Percentiles rank a stretch among this genome's conserved stretches.
These are phyloP conservation scores for Xylaria palmicola DNA, from an alignment of 495 filamentous ascomycete species.

Conservation along the genomic window DNA sequence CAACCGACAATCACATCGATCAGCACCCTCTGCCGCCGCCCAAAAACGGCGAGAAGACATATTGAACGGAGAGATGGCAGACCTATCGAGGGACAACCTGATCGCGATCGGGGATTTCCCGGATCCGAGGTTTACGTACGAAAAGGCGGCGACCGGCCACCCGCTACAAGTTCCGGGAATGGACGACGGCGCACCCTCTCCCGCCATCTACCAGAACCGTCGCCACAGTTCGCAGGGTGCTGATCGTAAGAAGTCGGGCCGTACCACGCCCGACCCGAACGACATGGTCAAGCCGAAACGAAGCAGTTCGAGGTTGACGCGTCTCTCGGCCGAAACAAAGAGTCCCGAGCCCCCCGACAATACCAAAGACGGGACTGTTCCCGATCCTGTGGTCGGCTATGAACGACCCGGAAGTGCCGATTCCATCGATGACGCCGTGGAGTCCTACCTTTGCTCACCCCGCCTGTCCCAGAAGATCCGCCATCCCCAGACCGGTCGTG, in stretches of 20 bases:
- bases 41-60: conserved; percentile 23
- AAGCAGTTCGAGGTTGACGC: conserved; percentile 49
- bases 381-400: conserved; percentile 41
- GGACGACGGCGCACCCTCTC: conserved; percentile 69
- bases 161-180: conserved; percentile 30
- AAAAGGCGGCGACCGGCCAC: conserved; percentile 24
- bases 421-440: conserved; percentile 83
- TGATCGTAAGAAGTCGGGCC: conserved; percentile 42
- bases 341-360: conserved; percentile 39
- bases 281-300: conserved; percentile 41
- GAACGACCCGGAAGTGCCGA: conserved; percentile 74
- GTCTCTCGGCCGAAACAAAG: conserved; percentile 40
- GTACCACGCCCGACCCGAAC: conserved; percentile 40
- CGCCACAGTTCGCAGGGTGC: conserved; percentile 44
- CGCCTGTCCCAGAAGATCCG: conserved; percentile 82
- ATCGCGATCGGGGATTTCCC: conserved; percentile 13
- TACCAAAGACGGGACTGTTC: conserved; percentile 25
- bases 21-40: conserved; percentile 18
- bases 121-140: conserved; percentile 22
- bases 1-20: conserved; percentile 25
- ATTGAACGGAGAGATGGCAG: conserved; percentile 25
- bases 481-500: conserved; percentile 79
- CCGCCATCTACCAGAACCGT: conserved; percentile 59
- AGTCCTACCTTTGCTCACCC: conserved; percentile 79
- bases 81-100: conserved; percentile 15